These are phyloP conservation scores for Dothideomycetidae sp. DNA, from an alignment of 2,329 filamentous ascomycete species.

Conservation along the genomic window DNA sequence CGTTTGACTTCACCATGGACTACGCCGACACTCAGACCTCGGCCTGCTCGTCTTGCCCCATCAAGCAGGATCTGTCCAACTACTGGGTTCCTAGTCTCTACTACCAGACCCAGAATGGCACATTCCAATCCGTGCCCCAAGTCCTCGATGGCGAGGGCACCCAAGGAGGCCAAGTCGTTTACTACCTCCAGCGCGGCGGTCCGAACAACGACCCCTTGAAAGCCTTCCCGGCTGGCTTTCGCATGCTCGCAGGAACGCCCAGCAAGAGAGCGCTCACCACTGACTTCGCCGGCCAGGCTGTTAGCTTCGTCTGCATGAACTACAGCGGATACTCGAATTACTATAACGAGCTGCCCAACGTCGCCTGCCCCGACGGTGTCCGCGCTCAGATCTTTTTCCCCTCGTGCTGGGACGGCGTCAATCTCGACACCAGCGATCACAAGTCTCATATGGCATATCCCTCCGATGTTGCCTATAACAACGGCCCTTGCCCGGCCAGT, in stretches of 20 bases:
- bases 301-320: conserved; percentile 43
- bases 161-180: conserved; percentile 52
- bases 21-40: conserved; percentile 46
- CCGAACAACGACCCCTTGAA: conserved; percentile 51
- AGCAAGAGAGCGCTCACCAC: conserved; percentile 42
- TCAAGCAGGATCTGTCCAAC: conserved; percentile 55
- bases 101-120: conserved; percentile 48
- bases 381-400: conserved; percentile 57
- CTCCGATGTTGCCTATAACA: conserved; percentile 21
- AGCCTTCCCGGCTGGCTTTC: conserved; percentile 58
- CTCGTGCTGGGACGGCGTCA: conserved; percentile 53
- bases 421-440: conserved; percentile 44
- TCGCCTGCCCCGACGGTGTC: conserved; percentile 50
- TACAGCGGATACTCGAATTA: conserved; percentile 32
- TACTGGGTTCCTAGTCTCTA: conserved; percentile 64
- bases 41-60: conserved; percentile 54
- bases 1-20: conserved; percentile 47
- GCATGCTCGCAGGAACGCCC: conserved; percentile 54
- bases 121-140: conserved; percentile 45
- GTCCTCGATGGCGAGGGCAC: conserved; percentile 33
- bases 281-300: conserved; percentile 38
- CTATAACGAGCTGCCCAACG: conserved; percentile 48
- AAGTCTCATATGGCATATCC: conserved; percentile 53
- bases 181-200: conserved; percentile 46
- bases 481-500: conserved; percentile 29